phyloP scores from a whole-genome alignment of 208 protist genomes.

The Trichomonas tenax region DNA sequence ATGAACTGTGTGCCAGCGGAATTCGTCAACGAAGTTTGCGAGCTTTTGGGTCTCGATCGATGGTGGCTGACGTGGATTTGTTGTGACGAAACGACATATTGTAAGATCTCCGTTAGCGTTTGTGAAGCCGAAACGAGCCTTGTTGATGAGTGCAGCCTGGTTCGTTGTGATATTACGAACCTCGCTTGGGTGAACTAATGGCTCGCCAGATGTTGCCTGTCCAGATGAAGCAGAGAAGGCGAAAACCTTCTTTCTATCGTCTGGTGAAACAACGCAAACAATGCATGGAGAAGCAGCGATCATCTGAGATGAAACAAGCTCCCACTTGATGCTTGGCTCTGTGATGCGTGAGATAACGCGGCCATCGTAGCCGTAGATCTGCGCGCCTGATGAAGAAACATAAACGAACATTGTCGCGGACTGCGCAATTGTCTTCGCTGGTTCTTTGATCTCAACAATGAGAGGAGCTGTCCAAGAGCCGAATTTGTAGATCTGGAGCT shows the following conservation, averaged over 20 bases:
- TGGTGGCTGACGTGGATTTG: not conserved
- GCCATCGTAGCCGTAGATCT: not conserved
- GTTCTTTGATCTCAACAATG: not conserved
- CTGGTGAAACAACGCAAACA: not conserved
- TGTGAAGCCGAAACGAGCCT: not conserved
- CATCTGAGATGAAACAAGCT: not conserved
- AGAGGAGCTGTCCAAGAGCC: not conserved
- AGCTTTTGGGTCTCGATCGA: not conserved
- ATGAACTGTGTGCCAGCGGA: not conserved
- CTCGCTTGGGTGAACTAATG: not conserved
- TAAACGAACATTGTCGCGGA: not conserved
- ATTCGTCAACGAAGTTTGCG: not conserved
- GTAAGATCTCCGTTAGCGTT: constrained; percentile 9
- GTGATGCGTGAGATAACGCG: not conserved
- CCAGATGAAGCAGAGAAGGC: not conserved
- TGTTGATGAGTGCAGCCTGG: not conserved
- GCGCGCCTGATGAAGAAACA: not conserved
- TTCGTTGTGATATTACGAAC: not conserved
- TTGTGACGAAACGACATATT: not conserved
- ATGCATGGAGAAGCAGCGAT: not conserved
- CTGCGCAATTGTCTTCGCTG: not conserved
- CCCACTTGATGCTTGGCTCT: not conserved
- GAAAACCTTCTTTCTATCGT: not conserved
- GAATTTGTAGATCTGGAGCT: constrained; percentile 14
- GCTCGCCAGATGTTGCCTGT: not conserved